Conservation (phyloP, 2,329 filamentous ascomycete genomes). For the Colletotrichum sp. region DNA sequence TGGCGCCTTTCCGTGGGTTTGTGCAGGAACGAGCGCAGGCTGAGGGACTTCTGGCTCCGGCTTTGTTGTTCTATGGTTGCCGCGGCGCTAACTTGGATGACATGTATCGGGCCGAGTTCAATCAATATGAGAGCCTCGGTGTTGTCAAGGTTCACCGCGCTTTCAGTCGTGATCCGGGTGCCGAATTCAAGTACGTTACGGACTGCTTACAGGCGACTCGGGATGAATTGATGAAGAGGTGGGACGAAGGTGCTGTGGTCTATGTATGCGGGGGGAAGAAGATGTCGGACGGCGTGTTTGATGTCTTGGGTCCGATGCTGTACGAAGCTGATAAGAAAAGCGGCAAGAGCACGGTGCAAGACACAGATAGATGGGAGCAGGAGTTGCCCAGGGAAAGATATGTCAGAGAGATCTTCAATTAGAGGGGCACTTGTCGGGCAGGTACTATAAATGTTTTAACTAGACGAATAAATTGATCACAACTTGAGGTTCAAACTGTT, state of each 20-base stretch:
- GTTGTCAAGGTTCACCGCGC: background rate
- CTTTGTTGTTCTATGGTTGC: background rate
- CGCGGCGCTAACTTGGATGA: background rate
- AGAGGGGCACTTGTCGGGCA: background rate
- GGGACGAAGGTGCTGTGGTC: background rate
- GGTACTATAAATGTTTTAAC: rapidly evolving
- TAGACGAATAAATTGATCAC: background rate
- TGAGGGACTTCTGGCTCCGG: background rate
- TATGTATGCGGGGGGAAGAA: background rate
- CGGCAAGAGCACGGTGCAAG: background rate
- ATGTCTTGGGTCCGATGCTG: background rate
- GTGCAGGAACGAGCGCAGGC: constrained; percentile 20
- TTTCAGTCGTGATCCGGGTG: background rate
- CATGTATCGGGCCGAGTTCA: background rate
- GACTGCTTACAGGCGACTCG: background rate
- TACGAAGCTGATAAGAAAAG: background rate
- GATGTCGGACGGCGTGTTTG: background rate
- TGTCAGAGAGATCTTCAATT: background rate
- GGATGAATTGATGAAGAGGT: background rate
- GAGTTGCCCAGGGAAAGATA: background rate
- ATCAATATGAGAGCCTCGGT: background rate
- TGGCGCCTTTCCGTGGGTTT: background rate
- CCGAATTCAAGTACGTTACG: background rate
- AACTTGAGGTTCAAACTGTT: background rate
- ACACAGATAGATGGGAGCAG: background rate